Conservation (phyloP, 768 basidiomycete genomes). For the Tylopilus plumbeoviolaceoides region DNA sequence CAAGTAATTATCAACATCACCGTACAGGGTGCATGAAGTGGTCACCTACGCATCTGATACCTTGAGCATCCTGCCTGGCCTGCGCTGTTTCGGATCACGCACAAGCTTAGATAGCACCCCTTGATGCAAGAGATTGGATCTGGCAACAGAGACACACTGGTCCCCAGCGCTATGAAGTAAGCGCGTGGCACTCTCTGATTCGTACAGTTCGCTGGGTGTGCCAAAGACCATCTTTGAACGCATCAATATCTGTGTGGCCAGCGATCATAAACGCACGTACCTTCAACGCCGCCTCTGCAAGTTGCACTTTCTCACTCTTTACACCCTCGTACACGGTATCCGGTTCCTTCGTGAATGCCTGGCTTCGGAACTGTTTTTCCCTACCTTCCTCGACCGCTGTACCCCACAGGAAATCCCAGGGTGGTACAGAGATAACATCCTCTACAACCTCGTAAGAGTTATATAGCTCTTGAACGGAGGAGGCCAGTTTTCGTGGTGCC, state of each 20-base stretch:
- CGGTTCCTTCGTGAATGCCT: constrained; percentile 46
- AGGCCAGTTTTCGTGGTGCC: constrained; percentile 37
- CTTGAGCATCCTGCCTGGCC: constrained; percentile 70
- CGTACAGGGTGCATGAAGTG: background rate
- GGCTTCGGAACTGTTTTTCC: constrained; percentile 60
- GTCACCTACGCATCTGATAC: constrained; percentile 63
- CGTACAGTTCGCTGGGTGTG: constrained; percentile 65
- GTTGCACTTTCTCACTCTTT: constrained; percentile 37
- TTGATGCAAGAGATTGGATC: constrained; percentile 55
- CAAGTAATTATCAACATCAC: background rate
- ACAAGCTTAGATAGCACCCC: constrained; percentile 65
- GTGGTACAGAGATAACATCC: constrained; percentile 36
- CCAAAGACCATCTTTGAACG: constrained; percentile 67
- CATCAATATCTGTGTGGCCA: background rate
- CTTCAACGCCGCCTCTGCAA: constrained; percentile 73
- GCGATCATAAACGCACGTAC: constrained; percentile 30
- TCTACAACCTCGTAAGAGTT: constrained; percentile 50
- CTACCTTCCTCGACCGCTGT: constrained; percentile 68
- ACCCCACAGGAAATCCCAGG: constrained; percentile 77
- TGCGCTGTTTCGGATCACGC: constrained; percentile 56
- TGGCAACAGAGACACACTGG: constrained; percentile 50
- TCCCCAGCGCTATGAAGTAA: constrained; percentile 59
- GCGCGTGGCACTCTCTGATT: constrained; percentile 51
- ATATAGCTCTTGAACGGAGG: constrained; percentile 41
- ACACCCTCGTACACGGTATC: constrained; percentile 26